Conservation (phyloP, 768 basidiomycete species). For the Termitomyces sp. region DNA sequence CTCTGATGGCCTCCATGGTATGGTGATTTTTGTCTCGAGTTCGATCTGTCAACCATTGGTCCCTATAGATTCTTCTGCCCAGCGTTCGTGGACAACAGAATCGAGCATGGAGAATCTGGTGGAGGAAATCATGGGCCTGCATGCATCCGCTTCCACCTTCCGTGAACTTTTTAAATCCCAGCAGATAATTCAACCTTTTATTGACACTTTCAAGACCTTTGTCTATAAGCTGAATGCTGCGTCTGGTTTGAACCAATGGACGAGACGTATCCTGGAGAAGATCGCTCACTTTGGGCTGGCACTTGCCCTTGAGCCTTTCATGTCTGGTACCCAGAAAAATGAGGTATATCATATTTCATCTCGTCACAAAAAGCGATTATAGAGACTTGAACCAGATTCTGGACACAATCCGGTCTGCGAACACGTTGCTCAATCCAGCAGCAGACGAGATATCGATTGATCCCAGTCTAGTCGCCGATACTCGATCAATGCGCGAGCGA, state of each 20-base stretch:
- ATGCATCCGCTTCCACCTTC: constrained; percentile 60
- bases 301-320: constrained; percentile 58
- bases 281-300: constrained; percentile 65
- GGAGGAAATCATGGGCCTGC: constrained; percentile 65
- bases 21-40: constrained; percentile 5
- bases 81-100: constrained; percentile 25
- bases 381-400: constrained; percentile 37
- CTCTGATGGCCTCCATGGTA: constrained; percentile 22
- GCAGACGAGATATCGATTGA: constrained; percentile 47
- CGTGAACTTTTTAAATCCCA: constrained; percentile 71
- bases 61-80: constrained; percentile 9
- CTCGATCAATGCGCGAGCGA: constrained; percentile 46
- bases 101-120: constrained; percentile 54
- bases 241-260: constrained; percentile 33
- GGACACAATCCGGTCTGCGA: constrained; percentile 50
- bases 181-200: constrained; percentile 59
- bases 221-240: constrained; percentile 35
- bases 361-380: neutral
- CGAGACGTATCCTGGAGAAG: constrained; percentile 60
- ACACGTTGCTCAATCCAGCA: constrained; percentile 44
- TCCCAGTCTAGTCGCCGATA: constrained; percentile 43
- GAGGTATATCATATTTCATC: constrained; percentile 41
- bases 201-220: constrained; percentile 59
- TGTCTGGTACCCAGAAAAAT: constrained; percentile 62
- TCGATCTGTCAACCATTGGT: neutral